Conservation (phyloP, 176 grass and related monocot genomes). For the Musa schizocarpa region DNA sequence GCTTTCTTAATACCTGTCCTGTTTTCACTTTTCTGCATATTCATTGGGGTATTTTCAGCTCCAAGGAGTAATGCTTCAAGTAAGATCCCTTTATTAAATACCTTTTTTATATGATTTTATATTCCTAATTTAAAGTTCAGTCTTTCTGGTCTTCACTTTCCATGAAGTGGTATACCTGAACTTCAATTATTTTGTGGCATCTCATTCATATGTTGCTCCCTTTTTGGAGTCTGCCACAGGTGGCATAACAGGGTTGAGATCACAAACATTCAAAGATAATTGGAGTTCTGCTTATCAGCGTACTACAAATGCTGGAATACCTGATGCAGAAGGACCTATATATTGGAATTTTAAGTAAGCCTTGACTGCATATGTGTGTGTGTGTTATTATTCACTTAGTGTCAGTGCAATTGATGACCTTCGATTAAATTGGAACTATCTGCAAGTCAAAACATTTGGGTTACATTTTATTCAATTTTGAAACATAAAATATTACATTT, state of each 20-base stretch:
- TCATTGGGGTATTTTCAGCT: constrained; percentile 82
- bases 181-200: constrained; percentile 13
- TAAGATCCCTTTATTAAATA: constrained; percentile 31
- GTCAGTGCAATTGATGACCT: too few relatives aligned
- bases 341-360: constrained; percentile 99
- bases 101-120: constrained; percentile 17
- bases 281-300: constrained; percentile 82
- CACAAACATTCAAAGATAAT: constrained; percentile 76
- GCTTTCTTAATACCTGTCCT: constrained; percentile 96
- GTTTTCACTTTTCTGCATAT: constrained; percentile 96
- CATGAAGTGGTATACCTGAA: neutral
- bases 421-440: neutral
- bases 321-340: constrained; percentile 76
- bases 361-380: constrained; percentile 7
- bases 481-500: neutral
- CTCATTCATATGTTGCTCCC: constrained; percentile 15
- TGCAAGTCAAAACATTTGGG: neutral
- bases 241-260: constrained; percentile 78
- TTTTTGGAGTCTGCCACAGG: constrained; percentile 27
- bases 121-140: neutral
- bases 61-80: constrained; percentile 73
- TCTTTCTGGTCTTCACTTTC: neutral
- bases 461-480: neutral
- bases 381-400: neutral
- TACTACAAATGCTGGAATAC: constrained; percentile 95